These are phyloP conservation scores for Pyrus communis DNA, from an alignment of 306 rosid genomes.

Conservation along the genomic window DNA sequence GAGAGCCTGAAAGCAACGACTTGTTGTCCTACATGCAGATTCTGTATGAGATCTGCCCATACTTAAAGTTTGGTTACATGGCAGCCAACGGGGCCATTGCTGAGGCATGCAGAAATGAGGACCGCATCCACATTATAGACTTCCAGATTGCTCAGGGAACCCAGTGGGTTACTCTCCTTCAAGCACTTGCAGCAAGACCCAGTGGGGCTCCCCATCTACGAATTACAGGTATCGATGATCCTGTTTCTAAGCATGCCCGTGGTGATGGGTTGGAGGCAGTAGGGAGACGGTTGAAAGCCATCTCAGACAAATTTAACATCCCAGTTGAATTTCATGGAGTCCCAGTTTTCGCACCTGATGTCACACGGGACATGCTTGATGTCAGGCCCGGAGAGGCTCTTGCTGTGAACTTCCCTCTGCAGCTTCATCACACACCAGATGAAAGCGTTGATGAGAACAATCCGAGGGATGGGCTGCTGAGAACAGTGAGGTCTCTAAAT, in stretches of 20 bases:
- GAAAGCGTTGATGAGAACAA: constrained; percentile 84
- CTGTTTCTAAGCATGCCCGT: constrained; percentile 65
- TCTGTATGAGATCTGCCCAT: constrained; percentile 85
- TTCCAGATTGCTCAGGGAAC: constrained; percentile 89
- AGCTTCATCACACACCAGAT: constrained; percentile 92
- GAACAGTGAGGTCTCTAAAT: constrained; percentile 70
- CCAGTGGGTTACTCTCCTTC: constrained; percentile 92
- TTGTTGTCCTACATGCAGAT: constrained; percentile 82
- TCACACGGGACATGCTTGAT: constrained; percentile 66
- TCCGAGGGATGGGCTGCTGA: constrained; percentile 77
- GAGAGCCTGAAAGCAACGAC: constrained; percentile 82
- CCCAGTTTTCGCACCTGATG: constrained; percentile 56
- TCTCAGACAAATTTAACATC: constrained; percentile 62
- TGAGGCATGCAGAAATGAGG: constrained; percentile 78
- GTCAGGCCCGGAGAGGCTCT: constrained; percentile 77
- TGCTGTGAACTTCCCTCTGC: constrained; percentile 90
- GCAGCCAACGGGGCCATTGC: constrained; percentile 98
- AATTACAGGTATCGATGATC: constrained; percentile 88
- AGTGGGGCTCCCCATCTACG: constrained; percentile 78
- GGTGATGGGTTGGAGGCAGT: constrained; percentile 68
- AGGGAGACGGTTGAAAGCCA: constrained; percentile 43
- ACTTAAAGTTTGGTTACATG: constrained; percentile 94
- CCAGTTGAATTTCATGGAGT: constrained; percentile 79
- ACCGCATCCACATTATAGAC: constrained; percentile 80
- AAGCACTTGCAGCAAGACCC: constrained; percentile 93